Evolutionary conservation across 208 protist genomes (phyloP).

Genomic region (Leishmania braziliensis): DNA sequence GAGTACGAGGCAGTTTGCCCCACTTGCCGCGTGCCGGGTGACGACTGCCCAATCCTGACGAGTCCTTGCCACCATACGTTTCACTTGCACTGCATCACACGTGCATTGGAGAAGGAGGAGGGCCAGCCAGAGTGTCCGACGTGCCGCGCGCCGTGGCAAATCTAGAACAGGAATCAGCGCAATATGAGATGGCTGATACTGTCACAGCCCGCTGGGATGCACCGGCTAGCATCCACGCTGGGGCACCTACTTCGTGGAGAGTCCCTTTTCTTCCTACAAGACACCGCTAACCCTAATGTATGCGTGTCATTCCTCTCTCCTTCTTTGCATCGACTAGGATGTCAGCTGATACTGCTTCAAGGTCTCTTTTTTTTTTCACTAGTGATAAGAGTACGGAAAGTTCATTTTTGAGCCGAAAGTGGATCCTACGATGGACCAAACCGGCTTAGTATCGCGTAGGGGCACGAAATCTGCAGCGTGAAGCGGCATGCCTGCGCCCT

Average conservation of each 20-base stretch:
- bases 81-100: constrained; percentile 99
- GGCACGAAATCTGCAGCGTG: background rate
- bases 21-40: constrained; percentile 80
- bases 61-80: constrained; percentile 98
- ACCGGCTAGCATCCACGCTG: background rate
- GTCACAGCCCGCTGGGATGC: background rate
- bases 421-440: background rate
- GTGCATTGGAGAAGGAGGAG: constrained; percentile 80
- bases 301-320: background rate
- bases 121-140: constrained; percentile 74
- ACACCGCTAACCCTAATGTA: background rate
- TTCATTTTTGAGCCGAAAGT: background rate
- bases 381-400: background rate
- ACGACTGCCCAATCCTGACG: constrained; percentile 97
- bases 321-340: background rate
- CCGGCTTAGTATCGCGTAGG: background rate
- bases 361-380: background rate
- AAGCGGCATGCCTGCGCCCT: background rate
- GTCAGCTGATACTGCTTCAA: background rate
- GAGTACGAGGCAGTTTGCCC: constrained; percentile 88
- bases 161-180: constrained; percentile 21
- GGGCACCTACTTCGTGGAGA: background rate
- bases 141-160: constrained; percentile 83
- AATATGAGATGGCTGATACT: background rate
- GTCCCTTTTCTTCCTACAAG: background rate